Percentiles rank a stretch among this genome's conserved stretches.
phyloP scores from a whole-genome alignment of 2,329 filamentous ascomycete genomes.

The Capronia americana region DNA sequence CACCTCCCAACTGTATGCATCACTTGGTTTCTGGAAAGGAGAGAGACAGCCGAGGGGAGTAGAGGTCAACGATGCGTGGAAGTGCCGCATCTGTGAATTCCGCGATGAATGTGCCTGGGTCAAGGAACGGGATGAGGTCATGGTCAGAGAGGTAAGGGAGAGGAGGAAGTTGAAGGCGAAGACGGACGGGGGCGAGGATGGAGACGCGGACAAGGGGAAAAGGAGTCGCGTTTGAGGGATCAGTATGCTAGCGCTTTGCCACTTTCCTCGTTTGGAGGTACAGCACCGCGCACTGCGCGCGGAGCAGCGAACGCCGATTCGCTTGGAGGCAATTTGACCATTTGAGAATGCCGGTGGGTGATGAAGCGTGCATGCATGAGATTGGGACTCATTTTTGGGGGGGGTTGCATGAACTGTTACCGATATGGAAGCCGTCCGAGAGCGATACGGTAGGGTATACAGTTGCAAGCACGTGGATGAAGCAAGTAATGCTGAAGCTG shows the following conservation, averaged over 20 bases:
- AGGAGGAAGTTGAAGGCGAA: constrained; percentile 42
- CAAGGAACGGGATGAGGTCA: constrained; percentile 69
- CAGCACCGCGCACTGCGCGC: not conserved
- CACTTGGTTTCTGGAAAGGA: constrained; percentile 89
- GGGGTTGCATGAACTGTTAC: not conserved
- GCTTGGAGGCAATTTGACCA: not conserved
- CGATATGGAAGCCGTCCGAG: not conserved
- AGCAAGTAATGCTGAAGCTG: no score
- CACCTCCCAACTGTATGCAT: constrained; percentile 68
- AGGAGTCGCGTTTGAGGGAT: constrained; percentile 28
- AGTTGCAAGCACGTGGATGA: no score
- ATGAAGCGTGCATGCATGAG: not conserved
- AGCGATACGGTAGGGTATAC: not conserved
- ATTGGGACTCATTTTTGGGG: not conserved
- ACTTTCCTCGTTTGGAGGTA: not conserved
- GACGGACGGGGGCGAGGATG: constrained; percentile 29
- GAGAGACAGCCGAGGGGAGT: constrained; percentile 75
- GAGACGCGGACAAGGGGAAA: constrained; percentile 12
- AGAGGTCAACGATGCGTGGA: constrained; percentile 82
- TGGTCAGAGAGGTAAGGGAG: constrained; percentile 49
- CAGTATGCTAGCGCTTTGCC: not conserved
- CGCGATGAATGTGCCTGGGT: constrained; percentile 80
- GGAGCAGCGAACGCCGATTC: not conserved
- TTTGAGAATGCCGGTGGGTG: not conserved
- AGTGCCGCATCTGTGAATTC: constrained; percentile 86